Conservation (phyloP, 148 eudicot species). For the Dysphania ambrosioides region DNA sequence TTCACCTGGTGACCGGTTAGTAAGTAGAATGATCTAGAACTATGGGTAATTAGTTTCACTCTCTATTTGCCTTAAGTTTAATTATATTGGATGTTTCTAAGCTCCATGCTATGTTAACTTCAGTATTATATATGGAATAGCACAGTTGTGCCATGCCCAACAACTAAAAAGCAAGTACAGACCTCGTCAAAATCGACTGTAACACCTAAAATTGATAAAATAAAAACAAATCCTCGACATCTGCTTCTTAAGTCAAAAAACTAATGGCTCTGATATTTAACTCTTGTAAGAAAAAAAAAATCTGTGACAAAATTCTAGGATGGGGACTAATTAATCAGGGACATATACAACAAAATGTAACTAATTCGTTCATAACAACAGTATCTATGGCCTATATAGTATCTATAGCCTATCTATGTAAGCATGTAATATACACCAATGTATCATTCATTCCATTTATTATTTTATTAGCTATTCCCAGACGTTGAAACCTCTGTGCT, state of each 20-base stretch:
- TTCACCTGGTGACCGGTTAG: no score
- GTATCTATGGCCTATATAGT: conserved; percentile 13
- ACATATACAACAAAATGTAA: conserved; percentile 11
- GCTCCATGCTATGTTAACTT: no score
- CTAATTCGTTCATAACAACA: background rate
- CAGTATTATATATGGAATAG: no score
- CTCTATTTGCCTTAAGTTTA: no score
- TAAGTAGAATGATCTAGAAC: no score
- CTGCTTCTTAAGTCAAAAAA: background rate
- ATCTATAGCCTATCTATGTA: conserved; percentile 1
- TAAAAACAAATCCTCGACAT: background rate
- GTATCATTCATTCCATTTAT: conserved; percentile 19
- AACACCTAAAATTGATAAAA: background rate
- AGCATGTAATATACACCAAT: conserved; percentile 24
- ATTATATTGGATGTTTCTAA: no score
- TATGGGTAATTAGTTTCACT: no score
- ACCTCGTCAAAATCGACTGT: no score
- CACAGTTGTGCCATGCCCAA: no score
- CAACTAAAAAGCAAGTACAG: no score
- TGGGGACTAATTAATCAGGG: conserved; percentile 1
- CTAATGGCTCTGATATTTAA: background rate
- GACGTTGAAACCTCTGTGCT: conserved; percentile 72
- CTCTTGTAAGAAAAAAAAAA: background rate
- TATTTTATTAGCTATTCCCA: conserved; percentile 41
- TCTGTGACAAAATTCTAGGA: background rate